Conservation (phyloP, 352 stramenopile species). For the Plasmopara viticola region DNA sequence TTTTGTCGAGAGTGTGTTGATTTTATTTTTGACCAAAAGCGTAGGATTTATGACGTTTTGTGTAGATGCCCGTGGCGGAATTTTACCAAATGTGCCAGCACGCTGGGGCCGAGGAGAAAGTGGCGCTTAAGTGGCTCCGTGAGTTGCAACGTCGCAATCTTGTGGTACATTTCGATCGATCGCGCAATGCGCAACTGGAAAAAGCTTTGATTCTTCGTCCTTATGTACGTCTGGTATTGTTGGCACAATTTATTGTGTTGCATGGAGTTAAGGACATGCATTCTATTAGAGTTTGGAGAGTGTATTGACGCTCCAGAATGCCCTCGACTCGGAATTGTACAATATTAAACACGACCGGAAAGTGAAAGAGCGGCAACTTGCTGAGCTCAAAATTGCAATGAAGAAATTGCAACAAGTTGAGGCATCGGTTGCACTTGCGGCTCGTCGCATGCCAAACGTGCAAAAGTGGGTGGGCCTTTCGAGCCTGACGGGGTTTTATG, state of each 20-base stretch:
- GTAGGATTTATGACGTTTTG: slow-evolving; percentile 1
- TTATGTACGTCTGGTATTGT: slow-evolving; percentile 18
- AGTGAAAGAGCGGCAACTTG: slow-evolving; percentile 44
- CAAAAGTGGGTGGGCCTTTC: slow-evolving; percentile 66
- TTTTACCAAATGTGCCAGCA: slow-evolving; percentile 73
- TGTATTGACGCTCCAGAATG: slow-evolving; percentile 54
- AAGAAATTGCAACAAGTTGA: slow-evolving; percentile 45
- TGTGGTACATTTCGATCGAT: slow-evolving; percentile 68
- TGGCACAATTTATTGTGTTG: slow-evolving; percentile 1
- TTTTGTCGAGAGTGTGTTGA: neutral
- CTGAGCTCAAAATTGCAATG: slow-evolving; percentile 36
- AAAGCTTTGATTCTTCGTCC: slow-evolving; percentile 63
- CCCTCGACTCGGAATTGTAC: slow-evolving; percentile 72
- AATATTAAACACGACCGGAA: slow-evolving; percentile 62
- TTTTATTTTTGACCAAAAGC: slow-evolving; percentile 1
- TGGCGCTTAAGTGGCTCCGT: slow-evolving; percentile 71
- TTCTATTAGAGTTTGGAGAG: slow-evolving; percentile 57
- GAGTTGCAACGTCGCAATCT: slow-evolving; percentile 73
- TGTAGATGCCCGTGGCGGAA: slow-evolving; percentile 57
- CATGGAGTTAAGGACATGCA: neutral
- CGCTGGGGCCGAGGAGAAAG: slow-evolving; percentile 52
- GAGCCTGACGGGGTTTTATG: slow-evolving; percentile 63
- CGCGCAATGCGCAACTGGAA: slow-evolving; percentile 56
- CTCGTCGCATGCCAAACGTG: slow-evolving; percentile 51
- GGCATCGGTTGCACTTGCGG: slow-evolving; percentile 35